These are phyloP conservation scores for Lavandula angustifolia DNA, from an alignment of 257 asterid genomes.

Conservation along the genomic window DNA sequence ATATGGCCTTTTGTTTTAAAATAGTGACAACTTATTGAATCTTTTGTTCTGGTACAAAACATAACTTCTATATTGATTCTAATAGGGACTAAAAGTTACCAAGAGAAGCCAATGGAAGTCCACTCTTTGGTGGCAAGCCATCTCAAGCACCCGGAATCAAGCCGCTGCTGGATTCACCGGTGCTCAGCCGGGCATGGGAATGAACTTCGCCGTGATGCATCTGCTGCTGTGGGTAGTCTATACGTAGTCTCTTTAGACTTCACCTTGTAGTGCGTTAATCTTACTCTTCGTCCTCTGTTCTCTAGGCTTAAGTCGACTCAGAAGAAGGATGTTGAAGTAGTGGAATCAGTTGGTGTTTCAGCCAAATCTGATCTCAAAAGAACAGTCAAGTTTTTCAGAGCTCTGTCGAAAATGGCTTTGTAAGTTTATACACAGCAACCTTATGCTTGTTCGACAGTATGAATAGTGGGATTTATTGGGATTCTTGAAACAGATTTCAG, in stretches of 20 bases:
- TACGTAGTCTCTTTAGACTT: background rate
- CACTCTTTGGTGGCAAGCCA: conserved; percentile 79
- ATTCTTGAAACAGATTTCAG: conserved; percentile 49
- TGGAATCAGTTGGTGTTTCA: conserved; percentile 90
- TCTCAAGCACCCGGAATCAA: conserved; percentile 69
- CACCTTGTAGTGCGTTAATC: conserved; percentile 15
- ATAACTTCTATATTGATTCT: conserved; percentile 20
- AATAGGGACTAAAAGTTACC: conserved; percentile 80
- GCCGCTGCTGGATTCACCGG: conserved; percentile 74
- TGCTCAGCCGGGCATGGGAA: conserved; percentile 71
- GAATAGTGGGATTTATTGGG: background rate
- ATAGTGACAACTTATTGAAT: background rate
- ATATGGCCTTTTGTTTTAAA: conserved; percentile 15
- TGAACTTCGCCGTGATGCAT: conserved; percentile 97
- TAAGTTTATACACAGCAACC: conserved; percentile 39
- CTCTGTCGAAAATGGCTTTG: conserved; percentile 81
- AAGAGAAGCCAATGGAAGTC: conserved; percentile 79
- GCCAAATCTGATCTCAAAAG: conserved; percentile 72
- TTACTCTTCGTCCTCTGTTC: conserved; percentile 12
- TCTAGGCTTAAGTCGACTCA: conserved; percentile 75
- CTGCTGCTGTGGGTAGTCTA: conserved; percentile 86
- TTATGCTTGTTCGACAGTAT: background rate
- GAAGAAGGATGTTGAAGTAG: conserved; percentile 72
- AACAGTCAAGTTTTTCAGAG: conserved; percentile 66
- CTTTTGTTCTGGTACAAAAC: conserved; percentile 9